A percentile compares a stretch with the other conserved stretches of the same genome.
Evolutionary conservation across 2,329 filamentous ascomycete genomes (phyloP).

Genomic region (Leptographium lundbergii): DNA sequence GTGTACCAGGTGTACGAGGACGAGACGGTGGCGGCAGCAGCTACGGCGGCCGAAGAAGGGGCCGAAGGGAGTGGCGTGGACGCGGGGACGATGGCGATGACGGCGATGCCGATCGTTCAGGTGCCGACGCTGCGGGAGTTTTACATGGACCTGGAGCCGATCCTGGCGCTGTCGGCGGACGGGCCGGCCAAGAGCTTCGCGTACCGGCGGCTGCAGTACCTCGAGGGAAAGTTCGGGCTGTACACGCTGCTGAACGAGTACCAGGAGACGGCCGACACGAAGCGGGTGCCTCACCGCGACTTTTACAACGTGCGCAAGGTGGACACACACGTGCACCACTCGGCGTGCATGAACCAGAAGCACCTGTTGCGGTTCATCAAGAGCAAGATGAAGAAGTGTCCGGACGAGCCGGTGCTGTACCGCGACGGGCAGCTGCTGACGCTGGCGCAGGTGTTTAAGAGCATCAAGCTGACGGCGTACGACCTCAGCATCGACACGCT

Average conservation of each 20-base stretch:
- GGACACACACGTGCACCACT: constrained; percentile 97
- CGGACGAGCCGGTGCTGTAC: constrained; percentile 84
- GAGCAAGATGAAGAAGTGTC: constrained; percentile 98
- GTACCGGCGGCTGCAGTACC: constrained; percentile 83
- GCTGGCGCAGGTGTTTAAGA: constrained; percentile 85
- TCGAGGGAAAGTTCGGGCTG: constrained; percentile 94
- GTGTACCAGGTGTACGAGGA: constrained; percentile 89
- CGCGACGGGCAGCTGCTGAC: constrained; percentile 89
- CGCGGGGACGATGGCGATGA: constrained; percentile 34
- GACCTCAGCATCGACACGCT: constrained; percentile 96
- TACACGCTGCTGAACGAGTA: constrained; percentile 92
- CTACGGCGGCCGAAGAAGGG: background rate
- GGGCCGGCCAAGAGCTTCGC: constrained; percentile 96
- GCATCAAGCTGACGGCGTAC: constrained; percentile 93
- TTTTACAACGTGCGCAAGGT: constrained; percentile 99
- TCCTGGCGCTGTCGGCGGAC: constrained; percentile 83
- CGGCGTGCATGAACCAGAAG: constrained; percentile 99
- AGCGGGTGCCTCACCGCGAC: constrained; percentile 92
- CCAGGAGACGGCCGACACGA: constrained; percentile 94
- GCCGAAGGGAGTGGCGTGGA: background rate
- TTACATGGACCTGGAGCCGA: constrained; percentile 84
- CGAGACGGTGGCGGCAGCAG: constrained; percentile 35
- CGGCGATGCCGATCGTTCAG: constrained; percentile 57
- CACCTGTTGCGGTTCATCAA: constrained; percentile 97
- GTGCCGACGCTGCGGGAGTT: constrained; percentile 93